Conservation (phyloP, 176 grass and related monocot species). For the Luzula sylvatica region DNA sequence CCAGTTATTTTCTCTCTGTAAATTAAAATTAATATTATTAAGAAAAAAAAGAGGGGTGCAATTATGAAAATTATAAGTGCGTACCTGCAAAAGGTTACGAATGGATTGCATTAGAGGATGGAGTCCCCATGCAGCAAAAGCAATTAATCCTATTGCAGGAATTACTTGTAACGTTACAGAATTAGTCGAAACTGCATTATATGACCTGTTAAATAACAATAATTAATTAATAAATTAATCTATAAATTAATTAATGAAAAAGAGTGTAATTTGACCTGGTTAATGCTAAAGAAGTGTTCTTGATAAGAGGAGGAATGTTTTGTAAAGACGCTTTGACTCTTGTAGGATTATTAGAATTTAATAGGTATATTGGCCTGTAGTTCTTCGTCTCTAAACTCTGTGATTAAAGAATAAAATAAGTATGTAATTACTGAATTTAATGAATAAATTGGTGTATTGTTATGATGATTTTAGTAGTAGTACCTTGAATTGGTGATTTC, state of each 20-base stretch:
- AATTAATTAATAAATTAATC: background rate
- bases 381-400: constrained; percentile 54
- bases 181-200: constrained; percentile 44
- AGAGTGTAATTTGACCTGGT: constrained; percentile 38
- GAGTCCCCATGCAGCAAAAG: constrained; percentile 80
- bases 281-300: constrained; percentile 44
- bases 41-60: constrained; percentile 10
- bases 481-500: constrained; percentile 48
- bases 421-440: constrained; percentile 10
- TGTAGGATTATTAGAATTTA: constrained; percentile 27
- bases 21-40: constrained; percentile 19
- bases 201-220: constrained; percentile 46
- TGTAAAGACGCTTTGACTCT: constrained; percentile 37
- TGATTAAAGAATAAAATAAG: constrained; percentile 3
- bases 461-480: no score
- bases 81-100: constrained; percentile 73
- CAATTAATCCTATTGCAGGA: constrained; percentile 72
- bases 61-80: constrained; percentile 12
- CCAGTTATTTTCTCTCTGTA: constrained; percentile 74
- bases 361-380: constrained; percentile 39
- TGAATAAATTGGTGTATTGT: no score
- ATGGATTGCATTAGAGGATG: constrained; percentile 62
- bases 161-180: constrained; percentile 49
- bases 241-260: constrained; percentile 7
- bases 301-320: constrained; percentile 61